Conservation (phyloP, 1,284 basidiomycete genomes). For the Pascua sp. region DNA sequence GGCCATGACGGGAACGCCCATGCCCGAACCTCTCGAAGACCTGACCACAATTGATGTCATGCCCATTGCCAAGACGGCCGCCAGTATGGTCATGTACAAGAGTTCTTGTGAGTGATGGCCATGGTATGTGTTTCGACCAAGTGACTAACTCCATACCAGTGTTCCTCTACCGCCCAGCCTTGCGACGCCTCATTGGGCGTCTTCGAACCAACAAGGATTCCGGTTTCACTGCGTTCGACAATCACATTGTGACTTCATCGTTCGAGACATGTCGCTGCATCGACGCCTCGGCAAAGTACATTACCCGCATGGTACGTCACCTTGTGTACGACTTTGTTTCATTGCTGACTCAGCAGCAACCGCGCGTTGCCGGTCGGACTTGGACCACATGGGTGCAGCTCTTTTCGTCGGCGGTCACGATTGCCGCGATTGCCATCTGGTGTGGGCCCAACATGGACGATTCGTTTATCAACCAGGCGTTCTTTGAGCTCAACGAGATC, state of each 20-base stretch:
- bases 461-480: constrained; percentile 29
- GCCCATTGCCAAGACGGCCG: constrained; percentile 22
- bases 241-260: constrained; percentile 25
- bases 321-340: too few species aligned
- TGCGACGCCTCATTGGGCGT: constrained; percentile 34
- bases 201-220: constrained; percentile 23
- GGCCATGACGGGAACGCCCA: constrained; percentile 24
- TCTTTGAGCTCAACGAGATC: constrained; percentile 33
- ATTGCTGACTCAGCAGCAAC: constrained; percentile 15
- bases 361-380: constrained; percentile 31
- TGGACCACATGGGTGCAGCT: constrained; percentile 44
- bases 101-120: constrained; percentile 28
- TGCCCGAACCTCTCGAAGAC: constrained; percentile 21
- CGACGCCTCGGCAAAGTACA: constrained; percentile 29
- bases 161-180: constrained; percentile 38
- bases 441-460: constrained; percentile 35
- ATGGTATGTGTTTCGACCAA: background rate
- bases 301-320: constrained; percentile 19
- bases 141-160: constrained; percentile 15
- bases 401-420: constrained; percentile 40
- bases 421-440: constrained; percentile 42
- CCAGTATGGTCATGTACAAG: constrained; percentile 40
- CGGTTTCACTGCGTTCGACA: constrained; percentile 25
- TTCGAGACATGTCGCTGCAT: constrained; percentile 36
- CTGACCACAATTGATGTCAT: constrained; percentile 6